Conservation (phyloP, 2,329 filamentous ascomycete genomes). For the Kalaharituber pfeilii region DNA sequence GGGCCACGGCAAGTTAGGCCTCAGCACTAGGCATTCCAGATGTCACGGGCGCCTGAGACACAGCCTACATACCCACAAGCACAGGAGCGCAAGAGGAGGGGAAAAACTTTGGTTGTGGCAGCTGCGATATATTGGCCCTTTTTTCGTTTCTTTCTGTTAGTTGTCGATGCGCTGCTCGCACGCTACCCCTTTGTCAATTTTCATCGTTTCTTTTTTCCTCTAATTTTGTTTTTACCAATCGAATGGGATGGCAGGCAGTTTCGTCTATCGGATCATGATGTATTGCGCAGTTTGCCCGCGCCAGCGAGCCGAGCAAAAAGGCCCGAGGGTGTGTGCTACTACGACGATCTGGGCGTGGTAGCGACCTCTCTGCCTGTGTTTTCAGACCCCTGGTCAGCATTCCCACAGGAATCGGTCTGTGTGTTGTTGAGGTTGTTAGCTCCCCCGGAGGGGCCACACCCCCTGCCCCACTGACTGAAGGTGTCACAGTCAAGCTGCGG, state of each 20-base stretch:
- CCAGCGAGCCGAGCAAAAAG: too few species aligned
- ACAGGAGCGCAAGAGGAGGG: neutral
- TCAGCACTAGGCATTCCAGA: neutral
- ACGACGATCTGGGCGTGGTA: neutral
- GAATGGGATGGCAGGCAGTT: neutral
- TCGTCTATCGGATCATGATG: too few species aligned
- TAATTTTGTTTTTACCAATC: neutral
- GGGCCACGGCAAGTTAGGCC: neutral
- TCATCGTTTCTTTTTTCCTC: neutral
- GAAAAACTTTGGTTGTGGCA: neutral
- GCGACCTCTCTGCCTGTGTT: neutral
- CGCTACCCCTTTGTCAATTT: too few species aligned
- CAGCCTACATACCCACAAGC: neutral
- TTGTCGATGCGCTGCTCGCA: too few species aligned
- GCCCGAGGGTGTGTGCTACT: neutral
- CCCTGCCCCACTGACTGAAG: too few species aligned
- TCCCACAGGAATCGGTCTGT: neutral
- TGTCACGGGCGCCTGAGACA: neutral
- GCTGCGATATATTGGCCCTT: neutral
- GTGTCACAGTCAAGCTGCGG: neutral
- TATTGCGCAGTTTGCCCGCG: too few species aligned
- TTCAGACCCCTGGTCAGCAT: neutral
- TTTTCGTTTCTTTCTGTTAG: too few species aligned
- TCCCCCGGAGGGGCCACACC: too few species aligned
- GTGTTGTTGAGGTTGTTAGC: neutral